A percentile compares a stretch with the other conserved stretches of the same genome.
phyloP scores from a whole-genome alignment of 2,329 filamentous ascomycete species.

The Epichloe hybrida region DNA sequence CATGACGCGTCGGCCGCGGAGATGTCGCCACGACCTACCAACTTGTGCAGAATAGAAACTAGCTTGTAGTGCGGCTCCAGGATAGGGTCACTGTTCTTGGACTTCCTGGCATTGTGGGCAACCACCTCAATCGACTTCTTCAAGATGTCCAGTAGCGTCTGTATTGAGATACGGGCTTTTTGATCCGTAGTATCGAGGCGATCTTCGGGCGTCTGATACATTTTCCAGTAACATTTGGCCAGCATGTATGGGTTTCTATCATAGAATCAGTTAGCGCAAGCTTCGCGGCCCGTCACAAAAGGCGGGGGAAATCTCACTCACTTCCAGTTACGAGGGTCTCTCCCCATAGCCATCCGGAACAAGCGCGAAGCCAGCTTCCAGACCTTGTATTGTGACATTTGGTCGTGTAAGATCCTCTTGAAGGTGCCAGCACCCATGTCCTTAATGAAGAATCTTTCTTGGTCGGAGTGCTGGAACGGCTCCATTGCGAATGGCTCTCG shows the following conservation, averaged over 20 bases:
- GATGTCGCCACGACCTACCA: slow-evolving; percentile 46
- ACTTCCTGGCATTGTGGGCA: slow-evolving; percentile 38
- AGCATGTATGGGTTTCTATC: slow-evolving; percentile 44
- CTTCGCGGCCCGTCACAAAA: not conserved
- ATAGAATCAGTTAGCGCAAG: slow-evolving; percentile 12
- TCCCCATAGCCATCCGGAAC: slow-evolving; percentile 41
- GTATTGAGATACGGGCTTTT: slow-evolving; percentile 16
- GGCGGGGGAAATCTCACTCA: slow-evolving; percentile 18
- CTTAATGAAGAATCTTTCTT: slow-evolving; percentile 44
- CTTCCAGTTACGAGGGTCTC: slow-evolving; percentile 44
- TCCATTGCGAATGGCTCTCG: slow-evolving; percentile 51
- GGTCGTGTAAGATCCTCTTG: slow-evolving; percentile 36
- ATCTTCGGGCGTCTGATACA: slow-evolving; percentile 38
- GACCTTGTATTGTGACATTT: slow-evolving; percentile 46
- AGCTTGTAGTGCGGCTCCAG: slow-evolving; percentile 91
- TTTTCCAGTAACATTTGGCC: slow-evolving; percentile 50
- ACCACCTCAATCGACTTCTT: slow-evolving; percentile 38
- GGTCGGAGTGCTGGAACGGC: slow-evolving; percentile 41
- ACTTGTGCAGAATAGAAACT: slow-evolving; percentile 67
- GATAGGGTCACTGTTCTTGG: slow-evolving; percentile 56
- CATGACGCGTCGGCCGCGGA: slow-evolving; percentile 33
- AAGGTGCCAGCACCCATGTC: slow-evolving; percentile 35
- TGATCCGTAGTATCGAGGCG: slow-evolving; percentile 30
- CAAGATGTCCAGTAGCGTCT: slow-evolving; percentile 33
- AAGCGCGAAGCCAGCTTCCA: slow-evolving; percentile 47